A percentile compares a stretch with the other conserved stretches of the same genome.
Evolutionary conservation across 2,329 filamentous ascomycete species (phyloP).

Genomic region (Fusarium buxicola): DNA sequence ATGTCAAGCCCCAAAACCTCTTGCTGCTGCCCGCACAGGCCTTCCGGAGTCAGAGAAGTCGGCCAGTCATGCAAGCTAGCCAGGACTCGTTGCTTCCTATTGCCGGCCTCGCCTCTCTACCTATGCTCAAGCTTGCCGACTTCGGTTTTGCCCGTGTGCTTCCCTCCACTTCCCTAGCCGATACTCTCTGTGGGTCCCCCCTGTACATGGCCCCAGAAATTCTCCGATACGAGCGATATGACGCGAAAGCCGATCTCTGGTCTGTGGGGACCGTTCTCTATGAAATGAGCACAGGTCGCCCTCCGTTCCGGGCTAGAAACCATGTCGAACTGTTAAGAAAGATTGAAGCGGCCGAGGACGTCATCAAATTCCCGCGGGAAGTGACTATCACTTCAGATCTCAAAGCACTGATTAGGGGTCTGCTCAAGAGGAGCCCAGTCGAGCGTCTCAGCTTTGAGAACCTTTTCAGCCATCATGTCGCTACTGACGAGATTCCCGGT

Average conservation of each 20-base stretch:
- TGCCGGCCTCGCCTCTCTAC: conserved; percentile 83
- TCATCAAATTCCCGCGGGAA: conserved; percentile 84
- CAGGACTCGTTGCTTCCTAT: conserved; percentile 84
- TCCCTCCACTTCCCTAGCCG: conserved; percentile 89
- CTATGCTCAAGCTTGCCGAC: conserved; percentile 97
- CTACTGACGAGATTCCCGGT: conserved; percentile 81
- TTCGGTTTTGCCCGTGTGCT: conserved; percentile 98
- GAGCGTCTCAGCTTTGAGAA: conserved; percentile 87
- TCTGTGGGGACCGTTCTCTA: conserved; percentile 95
- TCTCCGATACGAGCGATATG: conserved; percentile 95
- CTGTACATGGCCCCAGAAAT: conserved; percentile 99
- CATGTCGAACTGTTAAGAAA: conserved; percentile 93
- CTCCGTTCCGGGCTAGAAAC: conserved; percentile 91
- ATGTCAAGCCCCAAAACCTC: conserved; percentile 97
- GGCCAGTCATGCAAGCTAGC: conserved; percentile 79
- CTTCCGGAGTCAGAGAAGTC: conserved; percentile 67
- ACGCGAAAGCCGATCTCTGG: conserved; percentile 97
- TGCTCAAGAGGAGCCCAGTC: conserved; percentile 87
- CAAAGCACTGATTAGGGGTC: conserved; percentile 80
- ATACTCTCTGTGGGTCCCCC: conserved; percentile 95
- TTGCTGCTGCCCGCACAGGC: conserved; percentile 85
- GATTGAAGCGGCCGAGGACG: conserved; percentile 89
- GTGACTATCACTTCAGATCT: conserved; percentile 78
- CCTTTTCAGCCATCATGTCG: conserved; percentile 82
- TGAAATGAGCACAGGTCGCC: conserved; percentile 92